Evolutionary conservation across 2,329 filamentous ascomycete genomes (phyloP).

Genomic region (Nothophaeocryptopus gaeumannii): DNA sequence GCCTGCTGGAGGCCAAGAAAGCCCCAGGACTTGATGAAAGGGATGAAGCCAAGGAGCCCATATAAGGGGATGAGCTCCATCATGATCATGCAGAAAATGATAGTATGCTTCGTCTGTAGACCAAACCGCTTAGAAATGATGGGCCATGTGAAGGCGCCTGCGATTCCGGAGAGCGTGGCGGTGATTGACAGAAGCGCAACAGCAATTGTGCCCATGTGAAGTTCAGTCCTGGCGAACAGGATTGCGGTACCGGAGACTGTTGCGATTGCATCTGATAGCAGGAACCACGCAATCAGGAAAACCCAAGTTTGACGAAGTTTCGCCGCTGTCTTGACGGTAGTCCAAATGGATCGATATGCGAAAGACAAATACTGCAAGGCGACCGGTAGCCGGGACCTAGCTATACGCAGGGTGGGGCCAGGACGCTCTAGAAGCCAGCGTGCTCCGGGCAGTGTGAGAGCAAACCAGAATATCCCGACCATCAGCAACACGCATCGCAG

Average conservation of each 20-base stretch:
- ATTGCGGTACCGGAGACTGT: slow-evolving; percentile 93
- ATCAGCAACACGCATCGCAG: slow-evolving; percentile 78
- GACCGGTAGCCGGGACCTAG: slow-evolving; percentile 14
- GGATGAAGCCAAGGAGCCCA: slow-evolving; percentile 78
- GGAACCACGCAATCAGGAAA: slow-evolving; percentile 83
- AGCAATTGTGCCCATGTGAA: slow-evolving; percentile 82
- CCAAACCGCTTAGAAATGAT: slow-evolving; percentile 65
- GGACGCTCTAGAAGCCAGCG: slow-evolving; percentile 65
- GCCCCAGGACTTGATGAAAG: slow-evolving; percentile 68
- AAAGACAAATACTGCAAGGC: slow-evolving; percentile 67
- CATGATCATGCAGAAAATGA: slow-evolving; percentile 76
- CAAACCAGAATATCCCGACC: slow-evolving; percentile 83
- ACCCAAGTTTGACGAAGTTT: slow-evolving; percentile 68
- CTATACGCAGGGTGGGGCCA: slow-evolving; percentile 68
- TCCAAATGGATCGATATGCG: slow-evolving; percentile 78
- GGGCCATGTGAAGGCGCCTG: slow-evolving; percentile 85
- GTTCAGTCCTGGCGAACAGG: slow-evolving; percentile 84
- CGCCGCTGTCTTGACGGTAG: slow-evolving; percentile 69
- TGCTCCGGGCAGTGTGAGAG: slow-evolving; percentile 79
- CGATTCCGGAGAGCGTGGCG: slow-evolving; percentile 76
- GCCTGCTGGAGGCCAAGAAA: slow-evolving; percentile 77
- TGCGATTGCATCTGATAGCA: slow-evolving; percentile 86
- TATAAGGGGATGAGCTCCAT: slow-evolving; percentile 91
- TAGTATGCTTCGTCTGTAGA: slow-evolving; percentile 74
- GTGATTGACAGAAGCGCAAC: slow-evolving; percentile 87